Evolutionary conservation across 257 asterid genomes (phyloP).

Genomic region (Verbena officinalis): DNA sequence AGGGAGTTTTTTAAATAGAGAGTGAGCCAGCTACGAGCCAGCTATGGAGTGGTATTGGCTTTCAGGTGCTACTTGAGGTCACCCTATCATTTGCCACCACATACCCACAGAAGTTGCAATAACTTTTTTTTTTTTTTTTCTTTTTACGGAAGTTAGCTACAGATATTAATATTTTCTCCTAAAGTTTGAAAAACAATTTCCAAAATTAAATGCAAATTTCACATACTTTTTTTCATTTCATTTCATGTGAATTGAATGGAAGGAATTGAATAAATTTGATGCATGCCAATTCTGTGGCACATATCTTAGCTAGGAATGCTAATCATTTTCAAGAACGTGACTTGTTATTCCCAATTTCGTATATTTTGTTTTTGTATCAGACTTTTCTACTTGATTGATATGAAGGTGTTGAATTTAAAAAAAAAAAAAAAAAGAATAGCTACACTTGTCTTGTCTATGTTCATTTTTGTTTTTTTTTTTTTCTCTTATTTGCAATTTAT

Average conservation of each 20-base stretch:
- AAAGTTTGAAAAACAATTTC: constrained; percentile 7
- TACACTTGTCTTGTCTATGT: too few species aligned
- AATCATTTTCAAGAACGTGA: too few species aligned
- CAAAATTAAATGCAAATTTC: constrained; percentile 31
- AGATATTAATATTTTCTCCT: constrained; percentile 11
- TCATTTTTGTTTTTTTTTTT: neutral
- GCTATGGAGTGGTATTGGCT: constrained; percentile 31
- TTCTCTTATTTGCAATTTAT: neutral
- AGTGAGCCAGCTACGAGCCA: constrained; percentile 45
- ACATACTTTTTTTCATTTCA: constrained; percentile 26
- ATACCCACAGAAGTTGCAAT: neutral
- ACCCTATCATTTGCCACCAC: constrained; percentile 38
- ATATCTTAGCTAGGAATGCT: too few species aligned
- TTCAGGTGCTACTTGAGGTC: constrained; percentile 25
- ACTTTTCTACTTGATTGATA: too few species aligned
- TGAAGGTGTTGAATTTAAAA: too few species aligned
- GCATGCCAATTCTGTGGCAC: too few species aligned
- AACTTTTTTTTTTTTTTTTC: neutral
- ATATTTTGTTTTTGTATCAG: too few species aligned
- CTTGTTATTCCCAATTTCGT: too few species aligned
- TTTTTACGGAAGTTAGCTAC: constrained; percentile 8
- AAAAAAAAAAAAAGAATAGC: too few species aligned
- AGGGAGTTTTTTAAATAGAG: constrained; percentile 18
- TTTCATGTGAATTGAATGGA: constrained; percentile 17
- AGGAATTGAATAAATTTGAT: neutral